A percentile compares a stretch with the other conserved stretches of the same genome.
These are phyloP conservation scores for Micractinium conductrix DNA, from an alignment of 139 green algal species.

Conservation along the genomic window DNA sequence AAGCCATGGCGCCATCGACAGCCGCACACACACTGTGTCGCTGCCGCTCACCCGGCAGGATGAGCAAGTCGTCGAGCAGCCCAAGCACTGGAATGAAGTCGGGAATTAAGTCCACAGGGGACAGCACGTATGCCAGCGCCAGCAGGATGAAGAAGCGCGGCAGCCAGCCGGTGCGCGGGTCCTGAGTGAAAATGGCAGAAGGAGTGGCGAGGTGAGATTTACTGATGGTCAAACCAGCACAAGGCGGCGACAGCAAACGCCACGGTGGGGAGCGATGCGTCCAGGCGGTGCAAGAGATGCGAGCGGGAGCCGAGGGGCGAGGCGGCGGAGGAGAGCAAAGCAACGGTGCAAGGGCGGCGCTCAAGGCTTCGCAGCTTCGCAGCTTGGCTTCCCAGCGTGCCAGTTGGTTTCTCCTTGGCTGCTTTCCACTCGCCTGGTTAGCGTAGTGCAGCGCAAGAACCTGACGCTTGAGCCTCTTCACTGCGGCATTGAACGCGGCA, in stretches of 20 bases:
- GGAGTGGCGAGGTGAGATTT: no score
- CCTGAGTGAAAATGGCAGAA: not conserved
- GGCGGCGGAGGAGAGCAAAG: no score
- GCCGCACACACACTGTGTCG: not conserved
- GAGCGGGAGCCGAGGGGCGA: not conserved
- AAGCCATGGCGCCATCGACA: not conserved
- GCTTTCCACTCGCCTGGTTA: conserved; percentile 9
- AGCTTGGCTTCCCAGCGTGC: not conserved
- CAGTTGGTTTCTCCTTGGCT: not conserved
- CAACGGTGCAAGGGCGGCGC: not conserved
- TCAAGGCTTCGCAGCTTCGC: not conserved
- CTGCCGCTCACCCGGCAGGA: conserved; percentile 47
- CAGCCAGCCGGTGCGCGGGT: not conserved
- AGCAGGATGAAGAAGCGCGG: not conserved
- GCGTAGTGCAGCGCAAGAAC: conserved; percentile 47
- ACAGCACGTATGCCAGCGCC: conserved; percentile 51
- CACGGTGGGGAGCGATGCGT: not conserved
- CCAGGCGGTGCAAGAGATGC: not conserved
- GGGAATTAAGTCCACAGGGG: conserved; percentile 65
- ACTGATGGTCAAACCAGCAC: no score
- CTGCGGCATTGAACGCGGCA: not conserved
- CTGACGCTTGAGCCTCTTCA: conserved; percentile 51
- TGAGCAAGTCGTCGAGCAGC: conserved; percentile 62
- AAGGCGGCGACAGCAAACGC: not conserved
- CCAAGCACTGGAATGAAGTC: conserved; percentile 68